Conservation (phyloP, 441 rosid species). For the Theobroma grandiflorum region DNA sequence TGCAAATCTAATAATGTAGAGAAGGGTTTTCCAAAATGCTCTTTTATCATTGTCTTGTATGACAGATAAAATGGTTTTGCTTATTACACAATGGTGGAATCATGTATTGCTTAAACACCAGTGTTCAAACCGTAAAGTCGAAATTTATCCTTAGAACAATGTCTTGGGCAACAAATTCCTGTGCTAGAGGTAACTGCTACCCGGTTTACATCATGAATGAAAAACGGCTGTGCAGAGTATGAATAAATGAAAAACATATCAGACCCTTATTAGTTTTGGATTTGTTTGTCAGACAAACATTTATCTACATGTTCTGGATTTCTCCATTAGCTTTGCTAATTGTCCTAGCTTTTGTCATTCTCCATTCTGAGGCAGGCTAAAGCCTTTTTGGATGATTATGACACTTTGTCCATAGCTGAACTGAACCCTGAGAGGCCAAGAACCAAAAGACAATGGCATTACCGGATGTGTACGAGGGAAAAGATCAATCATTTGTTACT, state of each 20-base stretch:
- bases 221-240: not conserved
- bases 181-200: not conserved
- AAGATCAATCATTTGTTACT: conserved; percentile 1
- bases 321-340: conserved; percentile 9
- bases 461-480: not conserved
- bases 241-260: not conserved
- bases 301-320: not conserved
- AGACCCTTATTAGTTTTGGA: not conserved
- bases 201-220: not conserved
- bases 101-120: conserved; percentile 9
- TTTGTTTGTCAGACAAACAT: not conserved
- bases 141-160: not conserved
- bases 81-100: not conserved
- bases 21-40: conserved; percentile 25
- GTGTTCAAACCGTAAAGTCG: not conserved
- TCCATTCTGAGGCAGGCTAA: not conserved
- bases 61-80: not conserved
- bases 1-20: conserved; percentile 24
- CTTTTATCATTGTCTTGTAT: conserved; percentile 11
- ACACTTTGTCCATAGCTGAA: not conserved
- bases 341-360: not conserved
- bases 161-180: not conserved
- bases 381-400: conserved; percentile 12
- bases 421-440: not conserved
- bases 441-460: not conserved